Evolutionary conservation across 2,329 filamentous ascomycete species (phyloP).

Genomic region (Colletotrichum sp.): DNA sequence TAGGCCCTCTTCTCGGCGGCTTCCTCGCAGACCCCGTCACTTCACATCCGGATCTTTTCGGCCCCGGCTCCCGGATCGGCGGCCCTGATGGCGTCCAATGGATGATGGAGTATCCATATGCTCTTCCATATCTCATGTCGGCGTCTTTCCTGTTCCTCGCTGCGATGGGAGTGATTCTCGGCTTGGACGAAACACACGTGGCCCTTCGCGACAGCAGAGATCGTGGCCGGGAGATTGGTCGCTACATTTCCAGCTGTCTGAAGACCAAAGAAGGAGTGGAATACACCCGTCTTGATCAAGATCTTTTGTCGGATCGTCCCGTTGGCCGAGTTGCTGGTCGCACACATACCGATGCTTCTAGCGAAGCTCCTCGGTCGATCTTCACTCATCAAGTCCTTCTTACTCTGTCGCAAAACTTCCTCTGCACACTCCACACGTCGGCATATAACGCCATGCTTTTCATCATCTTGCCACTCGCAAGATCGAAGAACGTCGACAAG

Average conservation of each 20-base stretch:
- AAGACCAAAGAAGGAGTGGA: not conserved
- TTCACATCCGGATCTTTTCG: slow-evolving; percentile 23
- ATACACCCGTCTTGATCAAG: not conserved
- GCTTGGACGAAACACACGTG: slow-evolving; percentile 24
- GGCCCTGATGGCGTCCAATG: slow-evolving; percentile 22
- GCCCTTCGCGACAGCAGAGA: not conserved
- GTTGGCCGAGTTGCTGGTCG: not conserved
- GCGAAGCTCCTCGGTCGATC: slow-evolving; percentile 12
- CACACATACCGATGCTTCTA: not conserved
- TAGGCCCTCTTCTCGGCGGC: slow-evolving; percentile 27
- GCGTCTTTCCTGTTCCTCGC: slow-evolving; percentile 18
- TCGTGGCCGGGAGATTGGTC: not conserved
- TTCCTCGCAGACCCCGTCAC: slow-evolving; percentile 26
- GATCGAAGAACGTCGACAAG: not conserved
- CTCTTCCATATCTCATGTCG: slow-evolving; percentile 25
- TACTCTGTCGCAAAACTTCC: slow-evolving; percentile 17
- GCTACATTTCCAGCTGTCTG: not conserved
- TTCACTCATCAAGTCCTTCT: slow-evolving; percentile 23
- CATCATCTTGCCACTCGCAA: slow-evolving; percentile 22
- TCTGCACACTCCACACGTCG: slow-evolving; percentile 16
- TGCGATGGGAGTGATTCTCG: slow-evolving; percentile 24
- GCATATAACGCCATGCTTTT: slow-evolving; percentile 29
- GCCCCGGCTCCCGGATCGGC: slow-evolving; percentile 23
- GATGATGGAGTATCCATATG: slow-evolving; percentile 26
- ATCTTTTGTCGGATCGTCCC: not conserved